These are phyloP conservation scores for Pseudocercospora eumusae DNA, from an alignment of 2,329 filamentous ascomycete species.

Conservation along the genomic window DNA sequence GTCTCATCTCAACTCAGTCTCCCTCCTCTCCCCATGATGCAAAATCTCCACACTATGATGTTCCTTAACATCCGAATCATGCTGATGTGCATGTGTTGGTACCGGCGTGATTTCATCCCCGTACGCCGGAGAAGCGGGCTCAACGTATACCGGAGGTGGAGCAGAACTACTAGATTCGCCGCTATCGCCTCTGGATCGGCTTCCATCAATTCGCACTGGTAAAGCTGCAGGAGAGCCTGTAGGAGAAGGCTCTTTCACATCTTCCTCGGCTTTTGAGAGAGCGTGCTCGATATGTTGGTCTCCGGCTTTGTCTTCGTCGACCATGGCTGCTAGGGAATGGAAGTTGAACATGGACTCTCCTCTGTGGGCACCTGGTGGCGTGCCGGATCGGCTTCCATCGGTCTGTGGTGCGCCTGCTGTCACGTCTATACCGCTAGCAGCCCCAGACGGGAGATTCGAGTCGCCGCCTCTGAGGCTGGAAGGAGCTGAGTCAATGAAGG, in stretches of 20 bases:
- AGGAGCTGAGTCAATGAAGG: conserved; percentile 66
- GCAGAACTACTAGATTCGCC: conserved; percentile 32
- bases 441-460: conserved; percentile 45
- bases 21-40: background rate
- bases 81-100: background rate
- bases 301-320: conserved; percentile 60
- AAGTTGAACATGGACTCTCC: conserved; percentile 90
- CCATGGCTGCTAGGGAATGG: conserved; percentile 79
- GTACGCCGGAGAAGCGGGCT: conserved; percentile 12
- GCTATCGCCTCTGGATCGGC: conserved; percentile 33
- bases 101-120: conserved; percentile 12
- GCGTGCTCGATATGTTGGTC: conserved; percentile 45
- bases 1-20: conserved; percentile 7
- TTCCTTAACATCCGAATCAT: background rate
- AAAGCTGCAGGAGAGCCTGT: conserved; percentile 19
- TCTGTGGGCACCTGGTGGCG: conserved; percentile 51
- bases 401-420: conserved; percentile 16
- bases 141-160: conserved; percentile 32
- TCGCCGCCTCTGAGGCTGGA: conserved; percentile 38
- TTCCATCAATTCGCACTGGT: conserved; percentile 20
- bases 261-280: conserved; percentile 23
- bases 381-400: conserved; percentile 35
- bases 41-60: conserved; percentile 6
- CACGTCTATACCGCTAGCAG: conserved; percentile 58
- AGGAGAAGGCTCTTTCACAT: conserved; percentile 29